These are phyloP conservation scores for Ophiostoma australiae DNA, from an alignment of 2,329 filamentous ascomycete species.

Conservation along the genomic window DNA sequence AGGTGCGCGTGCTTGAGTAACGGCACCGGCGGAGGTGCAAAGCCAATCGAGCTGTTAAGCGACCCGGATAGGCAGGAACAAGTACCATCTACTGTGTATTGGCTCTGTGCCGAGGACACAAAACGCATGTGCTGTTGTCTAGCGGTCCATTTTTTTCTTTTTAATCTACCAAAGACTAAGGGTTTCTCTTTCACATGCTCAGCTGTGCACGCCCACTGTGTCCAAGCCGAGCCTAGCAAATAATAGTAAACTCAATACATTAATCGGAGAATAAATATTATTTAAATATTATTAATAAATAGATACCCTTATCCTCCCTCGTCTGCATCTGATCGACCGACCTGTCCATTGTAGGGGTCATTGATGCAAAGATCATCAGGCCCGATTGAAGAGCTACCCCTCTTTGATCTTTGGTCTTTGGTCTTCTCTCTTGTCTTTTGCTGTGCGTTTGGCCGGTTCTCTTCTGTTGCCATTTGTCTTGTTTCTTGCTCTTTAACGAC, in stretches of 20 bases:
- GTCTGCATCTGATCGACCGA: too few relatives aligned
- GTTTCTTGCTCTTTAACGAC: not conserved
- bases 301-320: too few relatives aligned
- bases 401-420: not conserved
- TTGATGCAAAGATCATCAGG: not conserved
- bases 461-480: not conserved
- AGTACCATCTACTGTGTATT: not conserved
- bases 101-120: not conserved
- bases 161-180: not conserved
- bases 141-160: too few relatives aligned
- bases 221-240: not conserved
- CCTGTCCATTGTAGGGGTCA: too few relatives aligned
- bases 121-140: too few relatives aligned
- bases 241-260: too few relatives aligned
- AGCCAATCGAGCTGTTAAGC: not conserved
- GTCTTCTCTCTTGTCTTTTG: not conserved
- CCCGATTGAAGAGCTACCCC: not conserved
- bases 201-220: too few relatives aligned
- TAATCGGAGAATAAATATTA: not conserved
- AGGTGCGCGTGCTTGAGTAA: not conserved
- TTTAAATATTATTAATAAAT: not conserved
- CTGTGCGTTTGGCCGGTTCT: not conserved
- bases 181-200: not conserved
- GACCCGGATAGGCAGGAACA: not conserved
- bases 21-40: not conserved